Evolutionary conservation across 2,329 filamentous ascomycete species (phyloP).

Genomic region (Beauveria sp.): DNA sequence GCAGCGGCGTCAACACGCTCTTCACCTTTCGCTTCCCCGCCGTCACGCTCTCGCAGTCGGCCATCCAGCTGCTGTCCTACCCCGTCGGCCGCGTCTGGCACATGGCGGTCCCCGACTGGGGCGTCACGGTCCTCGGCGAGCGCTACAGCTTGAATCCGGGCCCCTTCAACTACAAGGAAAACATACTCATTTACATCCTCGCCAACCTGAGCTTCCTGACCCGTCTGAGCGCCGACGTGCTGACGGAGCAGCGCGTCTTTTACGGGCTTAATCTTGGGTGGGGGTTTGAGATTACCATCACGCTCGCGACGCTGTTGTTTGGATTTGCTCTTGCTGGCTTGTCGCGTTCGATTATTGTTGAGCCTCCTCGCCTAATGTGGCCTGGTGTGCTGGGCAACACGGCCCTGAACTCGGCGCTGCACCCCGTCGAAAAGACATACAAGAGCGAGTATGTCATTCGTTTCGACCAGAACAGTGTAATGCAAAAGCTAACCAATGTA

Average conservation of each 20-base stretch:
- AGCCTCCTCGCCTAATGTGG: constrained; percentile 44
- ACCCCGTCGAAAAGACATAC: constrained; percentile 28
- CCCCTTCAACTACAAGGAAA: constrained; percentile 35
- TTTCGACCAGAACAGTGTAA: too few relatives aligned
- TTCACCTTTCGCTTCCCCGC: constrained; percentile 30
- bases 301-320: constrained; percentile 41
- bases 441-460: constrained; percentile 16
- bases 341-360: constrained; percentile 34
- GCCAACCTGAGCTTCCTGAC: constrained; percentile 45
- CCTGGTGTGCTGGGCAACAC: constrained; percentile 42
- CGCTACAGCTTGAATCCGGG: constrained; percentile 32
- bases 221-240: constrained; percentile 26
- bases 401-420: constrained; percentile 33
- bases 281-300: constrained; percentile 42
- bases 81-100: constrained; percentile 34
- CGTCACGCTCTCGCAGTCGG: constrained; percentile 26
- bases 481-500: neutral
- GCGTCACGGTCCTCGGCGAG: constrained; percentile 18
- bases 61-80: constrained; percentile 35
- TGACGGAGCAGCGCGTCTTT: constrained; percentile 31
- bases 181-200: constrained; percentile 47
- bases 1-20: constrained; percentile 32
- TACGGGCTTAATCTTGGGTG: constrained; percentile 36
- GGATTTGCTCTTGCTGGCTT: constrained; percentile 45
- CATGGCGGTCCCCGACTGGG: constrained; percentile 23